phyloP scores from a whole-genome alignment of 768 basidiomycete species.

The Tulasnella sp. region DNA sequence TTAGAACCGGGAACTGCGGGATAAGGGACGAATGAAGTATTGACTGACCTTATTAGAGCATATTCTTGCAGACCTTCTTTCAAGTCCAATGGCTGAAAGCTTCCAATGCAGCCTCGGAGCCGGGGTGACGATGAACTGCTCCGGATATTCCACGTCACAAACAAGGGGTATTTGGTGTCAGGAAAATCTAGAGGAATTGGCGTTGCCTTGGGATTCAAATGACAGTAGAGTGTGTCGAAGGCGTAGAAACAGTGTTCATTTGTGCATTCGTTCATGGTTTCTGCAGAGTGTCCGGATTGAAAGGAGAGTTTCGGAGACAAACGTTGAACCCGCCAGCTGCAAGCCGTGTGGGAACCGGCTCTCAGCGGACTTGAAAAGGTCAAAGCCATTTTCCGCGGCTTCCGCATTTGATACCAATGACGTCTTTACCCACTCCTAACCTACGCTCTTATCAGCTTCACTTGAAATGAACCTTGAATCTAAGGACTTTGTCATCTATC shows the following conservation, averaged over 20 bases:
- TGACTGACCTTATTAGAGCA: constrained; percentile 57
- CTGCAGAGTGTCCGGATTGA: background rate
- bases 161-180: constrained; percentile 49
- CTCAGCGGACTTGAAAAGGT: background rate
- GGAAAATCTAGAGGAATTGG: constrained; percentile 7
- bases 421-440: background rate
- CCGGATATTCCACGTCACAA: constrained; percentile 91
- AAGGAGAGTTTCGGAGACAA: background rate
- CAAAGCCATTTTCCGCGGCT: background rate
- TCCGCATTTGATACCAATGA: background rate
- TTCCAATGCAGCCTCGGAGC: constrained; percentile 92
- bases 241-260: constrained; percentile 74
- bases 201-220: constrained; percentile 35
- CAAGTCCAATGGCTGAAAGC: constrained; percentile 69
- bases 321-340: background rate
- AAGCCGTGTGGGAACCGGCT: background rate
- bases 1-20: background rate
- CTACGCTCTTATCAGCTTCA: background rate
- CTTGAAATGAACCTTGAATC: too few species aligned
- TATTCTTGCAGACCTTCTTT: constrained; percentile 78
- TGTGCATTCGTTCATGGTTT: constrained; percentile 37
- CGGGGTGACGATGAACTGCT: constrained; percentile 46
- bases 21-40: background rate
- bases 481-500: too few species aligned
- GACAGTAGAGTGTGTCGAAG: constrained; percentile 73